Evolutionary conservation across 345 rosid species (phyloP), one percentile per base, ranked within the genome.

Genomic region (Hibiscus tridactylites): DNA sequence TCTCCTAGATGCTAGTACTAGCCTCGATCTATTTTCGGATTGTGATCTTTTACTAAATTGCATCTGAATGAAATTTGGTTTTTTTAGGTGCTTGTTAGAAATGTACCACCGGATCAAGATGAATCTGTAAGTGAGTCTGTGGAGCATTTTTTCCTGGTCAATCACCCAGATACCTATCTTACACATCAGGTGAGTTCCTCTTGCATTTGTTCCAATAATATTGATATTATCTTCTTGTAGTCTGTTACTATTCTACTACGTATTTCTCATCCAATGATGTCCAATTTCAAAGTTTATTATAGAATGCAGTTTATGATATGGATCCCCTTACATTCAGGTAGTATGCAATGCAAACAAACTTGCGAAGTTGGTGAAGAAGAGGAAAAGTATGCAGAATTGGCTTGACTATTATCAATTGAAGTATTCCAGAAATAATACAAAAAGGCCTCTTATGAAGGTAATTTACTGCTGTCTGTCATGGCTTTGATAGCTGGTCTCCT

Each of bases 281-380:
- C 9, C n/a, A 12, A 49, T 0, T 15, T 53, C 21, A 26, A 66
- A 47, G 70, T 49, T 6, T n/a, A 19, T 60, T 47, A 6, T 46
- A 29, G 58, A n/a, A 71, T 50, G 52, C 71, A 21, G 19, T 49
- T 69, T 53, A 57, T 6, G 24, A 61, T 67, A 13, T 67, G 17
- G 10, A 47, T 71, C 24, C 62, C 0, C 3, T 31, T 26, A 37
- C 79, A 9, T 80, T 47, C 78, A 94, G 98, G 96, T 90, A 70
- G 93, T 94, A 19, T 83, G 73, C 80, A 85, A 95, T 61, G 97
- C 97, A 71, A 95, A 95, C 80, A 85, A 90, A 74, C 93, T 95
- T 24, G 85, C 97, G 6, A 81, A 79, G 64, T 79, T 95, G 93
- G 96, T 95, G 60, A 67, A 77, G 68, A 87, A 85, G 83, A 90